Percentiles rank a stretch among this genome's conserved stretches.
Conservation (phyloP, 768 basidiomycete species). For the Serendipita sp. region DNA sequence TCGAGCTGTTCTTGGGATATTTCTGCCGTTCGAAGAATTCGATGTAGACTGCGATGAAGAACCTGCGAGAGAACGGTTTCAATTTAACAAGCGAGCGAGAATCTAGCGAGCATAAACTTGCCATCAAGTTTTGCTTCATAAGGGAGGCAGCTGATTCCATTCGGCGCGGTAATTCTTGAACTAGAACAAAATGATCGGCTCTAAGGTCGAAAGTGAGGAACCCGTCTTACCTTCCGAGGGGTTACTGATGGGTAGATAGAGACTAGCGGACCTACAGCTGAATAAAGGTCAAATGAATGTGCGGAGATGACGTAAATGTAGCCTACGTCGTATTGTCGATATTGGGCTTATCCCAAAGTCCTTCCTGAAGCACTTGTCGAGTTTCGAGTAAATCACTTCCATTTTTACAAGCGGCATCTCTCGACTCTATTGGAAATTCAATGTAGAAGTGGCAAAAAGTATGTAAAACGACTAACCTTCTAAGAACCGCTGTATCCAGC, state of each 20-base stretch:
- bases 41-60: background rate
- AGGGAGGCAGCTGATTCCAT: background rate
- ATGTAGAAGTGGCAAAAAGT: background rate
- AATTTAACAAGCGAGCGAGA: background rate
- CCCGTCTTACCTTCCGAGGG: background rate
- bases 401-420: background rate
- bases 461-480: slow-evolving; percentile 14
- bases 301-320: background rate
- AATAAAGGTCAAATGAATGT: background rate
- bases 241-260: background rate
- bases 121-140: background rate
- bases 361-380: background rate
- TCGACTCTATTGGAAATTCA: background rate
- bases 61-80: background rate
- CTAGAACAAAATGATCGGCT: background rate
- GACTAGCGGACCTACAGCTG: background rate
- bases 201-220: background rate
- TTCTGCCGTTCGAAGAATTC: background rate
- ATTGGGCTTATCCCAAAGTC: background rate
- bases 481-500: slow-evolving; percentile 19
- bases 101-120: background rate
- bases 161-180: background rate
- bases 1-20: background rate
- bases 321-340: background rate
- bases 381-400: background rate